Percentiles rank a stretch among this genome's conserved stretches.
These are phyloP conservation scores for Phytophthora capsici DNA, from an alignment of 352 stramenopile species.

Conservation along the genomic window DNA sequence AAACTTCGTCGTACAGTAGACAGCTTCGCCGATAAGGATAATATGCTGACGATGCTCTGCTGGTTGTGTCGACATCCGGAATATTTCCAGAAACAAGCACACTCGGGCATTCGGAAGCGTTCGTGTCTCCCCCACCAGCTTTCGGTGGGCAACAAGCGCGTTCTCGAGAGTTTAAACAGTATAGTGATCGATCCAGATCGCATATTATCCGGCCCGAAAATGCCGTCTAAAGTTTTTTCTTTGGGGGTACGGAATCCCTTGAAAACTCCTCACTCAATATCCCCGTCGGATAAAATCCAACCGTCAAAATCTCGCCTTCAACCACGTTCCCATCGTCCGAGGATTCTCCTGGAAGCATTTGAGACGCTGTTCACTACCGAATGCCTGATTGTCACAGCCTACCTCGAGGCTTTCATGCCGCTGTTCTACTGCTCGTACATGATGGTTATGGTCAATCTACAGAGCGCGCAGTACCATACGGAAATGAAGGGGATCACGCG, in stretches of 20 bases:
- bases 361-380: constrained; percentile 22
- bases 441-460: constrained; percentile 7
- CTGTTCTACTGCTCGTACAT: constrained; percentile 14
- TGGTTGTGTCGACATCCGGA: constrained; percentile 18
- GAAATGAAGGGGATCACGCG: constrained; percentile 6
- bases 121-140: constrained; percentile 27
- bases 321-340: not conserved
- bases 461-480: constrained; percentile 6
- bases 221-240: too few species aligned
- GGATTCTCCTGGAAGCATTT: constrained; percentile 19
- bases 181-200: constrained; percentile 1
- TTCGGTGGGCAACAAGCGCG: constrained; percentile 1
- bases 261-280: not conserved
- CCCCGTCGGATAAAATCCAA: not conserved
- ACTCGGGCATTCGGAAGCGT: constrained; percentile 6
- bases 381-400: constrained; percentile 7
- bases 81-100: constrained; percentile 11
- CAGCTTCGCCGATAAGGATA: not conserved
- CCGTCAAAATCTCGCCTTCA: not conserved
- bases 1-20: constrained; percentile 5
- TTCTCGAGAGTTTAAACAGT: constrained; percentile 17
- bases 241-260: not conserved
- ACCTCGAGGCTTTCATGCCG: constrained; percentile 16
- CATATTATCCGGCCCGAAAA: not conserved
- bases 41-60: constrained; percentile 23